Evolutionary conservation across 2,329 filamentous ascomycete species (phyloP), one percentile per base, ranked within the genome.

Genomic region (Triangularia verruculosa): DNA sequence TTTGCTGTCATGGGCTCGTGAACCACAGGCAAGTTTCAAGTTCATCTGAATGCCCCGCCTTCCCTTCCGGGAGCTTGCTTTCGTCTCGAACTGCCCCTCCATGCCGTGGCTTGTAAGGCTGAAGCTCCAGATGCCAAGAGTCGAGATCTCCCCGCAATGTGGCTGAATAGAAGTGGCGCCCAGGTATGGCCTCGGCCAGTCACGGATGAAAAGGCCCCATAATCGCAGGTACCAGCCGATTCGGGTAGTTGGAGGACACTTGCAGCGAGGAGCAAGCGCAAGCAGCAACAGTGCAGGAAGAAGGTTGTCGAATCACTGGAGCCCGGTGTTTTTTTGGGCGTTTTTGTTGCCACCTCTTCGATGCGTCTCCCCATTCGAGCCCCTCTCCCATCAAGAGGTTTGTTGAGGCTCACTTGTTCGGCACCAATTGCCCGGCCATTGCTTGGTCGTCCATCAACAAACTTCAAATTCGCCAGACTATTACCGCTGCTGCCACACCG

Each of bases 321-420:
- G 39, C 22, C 57, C 32, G 55, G 62, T 28, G 64, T 66, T 62
- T n/a, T n/a, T n/a, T 54, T 24, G 53, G 58, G 57, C 51, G 56
- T 64, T 59, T 27, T 57, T 63, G 47, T 63, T 62, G 43, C 52
- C 20, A 20, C 47, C 15, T 56, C 61, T 68, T 66, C 65, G 52
- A 71, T 71, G 68, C 66, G 65, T 63, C 55, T 68, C 28, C 63
- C 57, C 9, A 63, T 64, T 22, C 39, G 39, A 47, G 39, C 39
- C 39, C 39, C 39, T 20, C 39, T 47, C 39, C 39, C 39, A 17
- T 47, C 39, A 47, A 47, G 39, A 47, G 39, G 39, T 47, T 47
- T 47, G 39, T 47, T 47, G n/a, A 47, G 39, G 39, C 39, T 47
- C 39, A 20, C 39, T 47, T 47, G n/a, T 47, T 47, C 39, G 39